Evolutionary conservation across 2,329 filamentous ascomycete species (phyloP), one percentile per base, ranked within the genome.

Genomic region (Cryphonectria naterciae): DNA sequence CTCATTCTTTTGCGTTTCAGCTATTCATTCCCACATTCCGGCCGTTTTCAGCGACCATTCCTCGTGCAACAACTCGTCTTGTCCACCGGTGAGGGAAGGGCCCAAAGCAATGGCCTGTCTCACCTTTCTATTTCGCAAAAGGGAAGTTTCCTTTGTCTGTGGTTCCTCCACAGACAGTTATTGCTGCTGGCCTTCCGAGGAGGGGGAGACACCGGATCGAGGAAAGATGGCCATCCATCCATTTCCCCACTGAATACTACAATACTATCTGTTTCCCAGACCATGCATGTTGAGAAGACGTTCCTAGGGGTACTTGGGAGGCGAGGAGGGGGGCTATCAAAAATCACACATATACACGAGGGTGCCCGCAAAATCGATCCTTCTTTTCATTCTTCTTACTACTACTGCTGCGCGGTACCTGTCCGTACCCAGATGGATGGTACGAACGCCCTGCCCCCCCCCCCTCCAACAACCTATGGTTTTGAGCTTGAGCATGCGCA

Each of bases 1-100:
- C 61, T 43, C 35, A 19, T 43, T 25, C 41, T 64, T 15, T 39
- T 64, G 37, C 61, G 37, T 41, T 49, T 49, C 46, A n/a, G 46
- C 46, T 22, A 64, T 22, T 39, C 37, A 4, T 64, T 46, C 25
- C 61, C 61, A 46, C 61, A 43, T 64, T 25, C 22, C 61, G 61
- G 39, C 61, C 61, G 61, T 46, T 64, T 46, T 46, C 61, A 46
- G 61, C 41, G n/a, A 25, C 25, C 61, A 46, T 39, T 39, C n/a
- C 54, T 58, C 54, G 17, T 58, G 13, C 25, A 58, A 58, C 60
- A 25, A 35, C 37, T 39, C n/a, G 60, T 25, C 35, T 41, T 35
- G 35, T 62, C 54, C 25, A 7, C 54, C 54, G 19, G 46, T 49
- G 46, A 49, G 46, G 37, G 43, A 46, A 17, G 43, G 37, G 37